Conservation (phyloP, 768 basidiomycete genomes). For the Lentinula sp. region DNA sequence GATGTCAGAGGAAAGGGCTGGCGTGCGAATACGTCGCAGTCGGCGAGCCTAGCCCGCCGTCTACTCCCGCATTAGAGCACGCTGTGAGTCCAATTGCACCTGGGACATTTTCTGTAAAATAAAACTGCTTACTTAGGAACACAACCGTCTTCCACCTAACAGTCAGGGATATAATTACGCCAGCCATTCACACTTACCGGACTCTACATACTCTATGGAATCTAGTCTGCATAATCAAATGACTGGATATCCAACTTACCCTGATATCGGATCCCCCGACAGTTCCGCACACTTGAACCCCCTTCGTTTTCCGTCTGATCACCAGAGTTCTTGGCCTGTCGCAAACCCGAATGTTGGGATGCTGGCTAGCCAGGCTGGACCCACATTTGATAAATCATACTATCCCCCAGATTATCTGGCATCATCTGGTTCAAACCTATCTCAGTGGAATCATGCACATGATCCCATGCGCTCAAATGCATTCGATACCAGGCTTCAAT, state of each 20-base stretch:
- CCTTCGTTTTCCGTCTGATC: background rate
- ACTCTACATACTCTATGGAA: background rate
- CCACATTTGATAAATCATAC: background rate
- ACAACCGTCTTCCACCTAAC: background rate
- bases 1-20: constrained; percentile 30
- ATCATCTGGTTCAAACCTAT: background rate
- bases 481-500: background rate
- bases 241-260: background rate
- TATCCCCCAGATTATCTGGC: background rate
- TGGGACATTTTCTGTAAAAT: background rate
- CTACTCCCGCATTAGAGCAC: constrained; percentile 1
- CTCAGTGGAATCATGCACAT: background rate
- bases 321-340: background rate
- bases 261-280: background rate
- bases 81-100: constrained; percentile 4
- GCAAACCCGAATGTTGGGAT: background rate
- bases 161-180: background rate
- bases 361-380: background rate
- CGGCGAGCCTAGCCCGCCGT: constrained; percentile 15
- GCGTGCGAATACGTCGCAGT: constrained; percentile 39
- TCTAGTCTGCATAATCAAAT: background rate
- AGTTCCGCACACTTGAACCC: background rate
- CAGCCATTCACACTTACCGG: background rate
- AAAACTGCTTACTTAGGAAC: background rate
- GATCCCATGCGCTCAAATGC: background rate